Evolutionary conservation across 306 rosid species (phyloP), one percentile per base, ranked within the genome.

Genomic region (Datisca glomerata): DNA sequence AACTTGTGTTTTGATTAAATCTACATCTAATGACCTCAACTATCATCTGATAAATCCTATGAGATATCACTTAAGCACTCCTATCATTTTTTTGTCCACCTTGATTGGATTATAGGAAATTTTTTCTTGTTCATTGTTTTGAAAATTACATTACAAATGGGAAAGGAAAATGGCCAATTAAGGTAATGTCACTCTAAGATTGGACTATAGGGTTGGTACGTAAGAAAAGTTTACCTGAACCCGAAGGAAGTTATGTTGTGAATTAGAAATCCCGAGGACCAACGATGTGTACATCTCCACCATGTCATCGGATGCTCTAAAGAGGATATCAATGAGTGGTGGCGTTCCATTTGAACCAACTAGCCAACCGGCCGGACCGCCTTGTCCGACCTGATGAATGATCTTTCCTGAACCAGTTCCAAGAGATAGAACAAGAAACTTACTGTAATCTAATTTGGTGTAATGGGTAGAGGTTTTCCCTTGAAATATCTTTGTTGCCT

Each of bases 391-490:
- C 10, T 21, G 15, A 22, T 43, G 23, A 19, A 31, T 41, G 42
- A 21, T 34, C 44, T 35, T 56, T 45, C 45, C 53, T 32, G 29
- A 44, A 18, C 61, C 61, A 3, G 53, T 56, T 5, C 61, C 61
- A 18, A 56, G 61, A 11, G 61, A 56, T 20, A 56, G 9, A 45
- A 56, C 45, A 23, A 56, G 20, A 27, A 46, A 45, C 21, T 56
- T 46, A 16, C 38, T 22, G 46, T 34, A 23, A 12, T 23, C 38
- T 12, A 13, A 9, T 2, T 4, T 36, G 23, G 14, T n/a, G n/a
- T n/a, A n/a, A n/a, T n/a, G n/a, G n/a, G n/a, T 6, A 15, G 6
- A 3, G 25, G 28, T 19, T 18, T 17, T 13, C 12, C 27, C 27
- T 44, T 24, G 18, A 22, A 2, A 16, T 36, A 35, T 16, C 53